Base-by-base conservation (phyloP, 1,284 basidiomycete genomes). In the Lentinus polychrous region DNA sequence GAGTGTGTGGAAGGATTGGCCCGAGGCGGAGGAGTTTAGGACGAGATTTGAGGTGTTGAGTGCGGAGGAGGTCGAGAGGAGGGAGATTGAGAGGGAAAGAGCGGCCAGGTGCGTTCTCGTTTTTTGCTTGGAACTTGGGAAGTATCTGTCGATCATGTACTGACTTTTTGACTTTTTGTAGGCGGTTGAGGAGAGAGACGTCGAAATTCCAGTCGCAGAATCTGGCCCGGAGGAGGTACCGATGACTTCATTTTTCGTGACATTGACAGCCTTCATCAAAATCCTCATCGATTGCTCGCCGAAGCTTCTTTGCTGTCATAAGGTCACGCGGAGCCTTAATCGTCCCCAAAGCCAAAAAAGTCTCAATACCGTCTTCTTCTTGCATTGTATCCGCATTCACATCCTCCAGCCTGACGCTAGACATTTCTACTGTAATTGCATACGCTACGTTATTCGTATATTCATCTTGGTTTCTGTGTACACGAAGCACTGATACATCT, bases 1-100 rank as follows among this genome's bases (percentile, higher is more conserved):
- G 61, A 90, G 91, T 49, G 87, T 94, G 1, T 99, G 94, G 93
- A 73, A 94, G 44, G 95, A 98, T 62, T 98, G 92, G 91, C 78
- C 78, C 45, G 95, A 98, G 61, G 81, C 87, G 31, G 87, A 91
- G 61, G 91, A 94, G 65, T 97, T 91, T 66, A 81, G 82, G 52
- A 97, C 95, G n/a, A 73, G 85, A 42, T 83, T 97, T 61, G 85
- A 97, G 63, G 82, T 89, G 49, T 65, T 98, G 50, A 88, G 75
- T 10, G 81, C 84, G 22, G 95, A 97, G 63, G 96, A 99, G 65
- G 83, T 97, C 51, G 94, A 95, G 65, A 76, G 81, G 64, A 77
- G 86, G 57, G 90, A 92, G 68, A 69, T 87, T 46, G 90, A 92
- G 66, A 76, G 81, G 58, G 90, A 92, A 66, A 71, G 91, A 51